Percentiles rank a stretch among this genome's conserved stretches.
These are phyloP conservation scores for Linnemannia hyalina DNA, from an alignment of 192 early-diverging fungal species.

Conservation along the genomic window DNA sequence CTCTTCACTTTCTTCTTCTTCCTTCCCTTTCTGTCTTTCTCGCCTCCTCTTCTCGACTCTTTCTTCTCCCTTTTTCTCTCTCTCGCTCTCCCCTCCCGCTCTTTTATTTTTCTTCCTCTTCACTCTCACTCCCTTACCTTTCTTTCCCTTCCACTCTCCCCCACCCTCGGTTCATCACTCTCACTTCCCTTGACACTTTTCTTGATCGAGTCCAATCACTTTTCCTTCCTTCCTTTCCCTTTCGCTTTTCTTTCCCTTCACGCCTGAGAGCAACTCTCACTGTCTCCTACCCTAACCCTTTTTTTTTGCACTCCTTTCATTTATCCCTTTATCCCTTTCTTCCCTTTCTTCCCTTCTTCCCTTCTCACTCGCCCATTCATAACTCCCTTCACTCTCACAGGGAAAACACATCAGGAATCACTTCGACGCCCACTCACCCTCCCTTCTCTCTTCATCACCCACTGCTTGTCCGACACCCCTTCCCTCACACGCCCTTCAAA, in stretches of 20 bases:
- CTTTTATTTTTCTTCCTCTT: neutral
- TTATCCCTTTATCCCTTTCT: neutral
- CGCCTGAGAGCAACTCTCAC: neutral
- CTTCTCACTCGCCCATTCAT: neutral
- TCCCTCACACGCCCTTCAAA: neutral
- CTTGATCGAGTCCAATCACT: neutral
- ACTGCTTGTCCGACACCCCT: neutral
- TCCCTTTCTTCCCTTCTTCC: neutral
- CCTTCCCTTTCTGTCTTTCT: neutral
- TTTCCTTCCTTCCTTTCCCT: neutral
- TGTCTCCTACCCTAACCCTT: neutral
- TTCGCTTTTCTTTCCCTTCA: neutral
- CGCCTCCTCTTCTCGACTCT: neutral
- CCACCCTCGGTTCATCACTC: neutral
- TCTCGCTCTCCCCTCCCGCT: neutral
- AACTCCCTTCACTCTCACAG: neutral
- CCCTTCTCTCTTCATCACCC: neutral
- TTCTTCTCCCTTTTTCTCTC: neutral
- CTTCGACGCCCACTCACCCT: neutral
- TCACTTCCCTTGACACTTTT: neutral
- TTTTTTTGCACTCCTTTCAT: neutral
- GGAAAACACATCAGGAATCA: neutral
- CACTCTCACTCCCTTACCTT: neutral
- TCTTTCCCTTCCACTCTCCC: neutral
- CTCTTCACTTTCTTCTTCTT: neutral